These are phyloP conservation scores for Diospyros lotus DNA, from an alignment of 148 eudicot species.

Conservation along the genomic window DNA sequence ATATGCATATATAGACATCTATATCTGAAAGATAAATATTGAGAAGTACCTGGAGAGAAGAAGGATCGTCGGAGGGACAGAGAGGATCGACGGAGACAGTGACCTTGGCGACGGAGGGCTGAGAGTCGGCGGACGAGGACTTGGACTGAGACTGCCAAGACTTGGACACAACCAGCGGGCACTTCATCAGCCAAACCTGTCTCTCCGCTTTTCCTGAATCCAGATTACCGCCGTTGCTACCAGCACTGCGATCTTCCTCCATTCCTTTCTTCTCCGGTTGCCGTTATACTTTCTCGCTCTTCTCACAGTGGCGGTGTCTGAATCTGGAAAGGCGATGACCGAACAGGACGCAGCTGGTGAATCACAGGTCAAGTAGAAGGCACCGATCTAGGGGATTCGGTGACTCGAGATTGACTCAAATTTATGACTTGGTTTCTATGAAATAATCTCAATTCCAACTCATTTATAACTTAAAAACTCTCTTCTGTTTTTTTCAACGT, in stretches of 20 bases:
- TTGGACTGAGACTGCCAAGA: conserved; percentile 68
- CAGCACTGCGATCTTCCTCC: conserved; percentile 60
- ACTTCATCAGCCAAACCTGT: conserved; percentile 92
- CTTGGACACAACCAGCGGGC: conserved; percentile 68
- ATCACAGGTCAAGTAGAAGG: not conserved
- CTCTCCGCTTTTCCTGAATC: conserved; percentile 60
- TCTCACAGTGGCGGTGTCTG: not conserved
- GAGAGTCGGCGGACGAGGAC: conserved; percentile 37
- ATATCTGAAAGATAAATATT: too few species aligned
- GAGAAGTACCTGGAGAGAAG: conserved; percentile 30
- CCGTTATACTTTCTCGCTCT: not conserved
- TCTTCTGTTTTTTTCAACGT: too few species aligned
- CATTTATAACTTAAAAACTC: too few species aligned
- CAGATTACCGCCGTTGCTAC: conserved; percentile 21
- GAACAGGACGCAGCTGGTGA: not conserved
- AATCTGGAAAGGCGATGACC: not conserved
- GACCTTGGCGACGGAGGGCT: conserved; percentile 56
- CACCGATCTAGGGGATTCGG: too few species aligned
- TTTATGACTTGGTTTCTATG: too few species aligned
- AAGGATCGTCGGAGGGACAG: conserved; percentile 39
- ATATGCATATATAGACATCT: too few species aligned
- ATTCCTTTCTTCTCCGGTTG: conserved; percentile 13
- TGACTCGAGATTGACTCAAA: too few species aligned
- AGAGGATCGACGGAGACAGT: conserved; percentile 85
- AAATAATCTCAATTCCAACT: too few species aligned